phyloP scores from a whole-genome alignment of 2,329 filamentous ascomycete species.

The Paecilomyces fulvus region DNA sequence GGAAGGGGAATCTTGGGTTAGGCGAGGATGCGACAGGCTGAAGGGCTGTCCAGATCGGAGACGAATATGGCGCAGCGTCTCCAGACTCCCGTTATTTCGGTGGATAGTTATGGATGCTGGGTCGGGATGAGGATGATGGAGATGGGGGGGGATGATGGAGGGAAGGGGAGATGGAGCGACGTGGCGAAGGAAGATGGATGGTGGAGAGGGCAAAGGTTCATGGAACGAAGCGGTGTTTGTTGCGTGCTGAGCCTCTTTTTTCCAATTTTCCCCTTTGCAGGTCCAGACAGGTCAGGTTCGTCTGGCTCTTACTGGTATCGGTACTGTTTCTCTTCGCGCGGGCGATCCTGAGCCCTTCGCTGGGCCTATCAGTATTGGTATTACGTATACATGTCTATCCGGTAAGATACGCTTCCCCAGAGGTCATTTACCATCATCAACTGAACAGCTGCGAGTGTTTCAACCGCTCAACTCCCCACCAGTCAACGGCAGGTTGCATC shows the following conservation, averaged over 20 bases:
- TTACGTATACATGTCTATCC: not conserved
- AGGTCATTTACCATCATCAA: not conserved
- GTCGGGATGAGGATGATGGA: slow-evolving; percentile 7
- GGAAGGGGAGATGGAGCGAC: slow-evolving; percentile 2
- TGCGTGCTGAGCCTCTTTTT: slow-evolving; percentile 6
- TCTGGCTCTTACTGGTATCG: slow-evolving; percentile 1
- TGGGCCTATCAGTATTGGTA: not conserved
- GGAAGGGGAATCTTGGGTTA: not conserved
- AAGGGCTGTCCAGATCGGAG: slow-evolving; percentile 9
- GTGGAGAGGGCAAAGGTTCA: slow-evolving; percentile 1
- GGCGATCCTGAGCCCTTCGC: not conserved
- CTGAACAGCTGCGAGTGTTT: not conserved
- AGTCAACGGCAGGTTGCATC: not conserved
- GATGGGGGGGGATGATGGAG: slow-evolving; percentile 8
- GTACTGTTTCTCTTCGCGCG: not conserved
- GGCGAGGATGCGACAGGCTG: slow-evolving; percentile 4
- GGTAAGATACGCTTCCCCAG: not conserved
- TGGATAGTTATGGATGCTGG: slow-evolving; percentile 4
- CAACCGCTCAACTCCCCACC: too few species aligned
- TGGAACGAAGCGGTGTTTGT: slow-evolving; percentile 1
- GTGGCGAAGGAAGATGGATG: slow-evolving; percentile 3
- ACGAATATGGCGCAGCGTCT: slow-evolving; percentile 5
- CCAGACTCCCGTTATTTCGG: not conserved
- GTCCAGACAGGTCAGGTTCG: not conserved
- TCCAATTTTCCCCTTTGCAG: slow-evolving; percentile 5